Percentiles rank a stretch among this genome's conserved stretches.
Evolutionary conservation across 768 basidiomycete species (phyloP).

Genomic region (Chalciporus chontae): DNA sequence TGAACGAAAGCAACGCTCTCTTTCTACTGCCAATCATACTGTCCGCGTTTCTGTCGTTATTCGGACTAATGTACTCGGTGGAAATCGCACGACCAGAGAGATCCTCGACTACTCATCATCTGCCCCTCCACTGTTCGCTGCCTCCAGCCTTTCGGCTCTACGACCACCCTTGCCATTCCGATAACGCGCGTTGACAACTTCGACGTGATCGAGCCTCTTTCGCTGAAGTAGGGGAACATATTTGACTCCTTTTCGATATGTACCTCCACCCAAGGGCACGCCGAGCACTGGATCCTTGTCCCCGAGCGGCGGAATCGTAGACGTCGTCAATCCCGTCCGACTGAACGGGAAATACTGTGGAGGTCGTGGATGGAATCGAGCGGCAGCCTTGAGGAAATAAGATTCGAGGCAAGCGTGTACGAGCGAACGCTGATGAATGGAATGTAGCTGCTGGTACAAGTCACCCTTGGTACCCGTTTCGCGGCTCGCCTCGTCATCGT

Average conservation of each 20-base stretch:
- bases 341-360: slow-evolving; percentile 36
- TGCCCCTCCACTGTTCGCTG: neutral
- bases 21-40: neutral
- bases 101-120: slow-evolving; percentile 6
- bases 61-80: neutral
- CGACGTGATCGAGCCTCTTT: slow-evolving; percentile 65
- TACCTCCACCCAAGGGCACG: slow-evolving; percentile 73
- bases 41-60: neutral
- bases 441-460: slow-evolving; percentile 51
- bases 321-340: slow-evolving; percentile 19
- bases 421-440: slow-evolving; percentile 55
- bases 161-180: slow-evolving; percentile 59
- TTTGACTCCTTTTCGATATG: slow-evolving; percentile 52
- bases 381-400: slow-evolving; percentile 61
- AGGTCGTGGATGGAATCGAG: slow-evolving; percentile 45
- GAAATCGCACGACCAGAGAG: neutral
- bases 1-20: slow-evolving; percentile 11
- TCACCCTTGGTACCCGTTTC: slow-evolving; percentile 31
- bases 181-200: slow-evolving; percentile 79
- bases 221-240: slow-evolving; percentile 69
- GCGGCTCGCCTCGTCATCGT: neutral
- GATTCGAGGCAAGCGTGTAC: slow-evolving; percentile 61
- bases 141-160: slow-evolving; percentile 35
- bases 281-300: slow-evolving; percentile 34
- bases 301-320: slow-evolving; percentile 15